Evolutionary conservation across 2,329 filamentous ascomycete genomes (phyloP).

Genomic region (Calonectria ilicicola): DNA sequence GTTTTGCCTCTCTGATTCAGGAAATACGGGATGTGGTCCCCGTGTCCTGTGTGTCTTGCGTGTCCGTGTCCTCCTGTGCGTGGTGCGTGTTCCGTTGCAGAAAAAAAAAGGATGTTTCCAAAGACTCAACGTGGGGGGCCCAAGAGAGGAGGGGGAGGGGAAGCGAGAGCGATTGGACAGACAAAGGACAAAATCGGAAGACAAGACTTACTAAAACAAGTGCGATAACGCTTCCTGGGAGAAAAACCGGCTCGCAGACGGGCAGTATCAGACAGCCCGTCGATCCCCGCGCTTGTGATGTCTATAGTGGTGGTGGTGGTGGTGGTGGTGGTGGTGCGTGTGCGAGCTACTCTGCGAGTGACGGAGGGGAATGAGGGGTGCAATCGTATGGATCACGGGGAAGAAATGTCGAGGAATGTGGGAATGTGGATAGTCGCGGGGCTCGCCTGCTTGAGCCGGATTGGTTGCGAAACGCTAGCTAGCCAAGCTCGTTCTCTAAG

Average conservation of each 20-base stretch:
- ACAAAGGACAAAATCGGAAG: background rate
- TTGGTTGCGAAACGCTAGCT: conserved; percentile 6
- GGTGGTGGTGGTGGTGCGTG: background rate
- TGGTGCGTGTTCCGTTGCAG: conserved; percentile 5
- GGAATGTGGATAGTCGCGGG: conserved; percentile 3
- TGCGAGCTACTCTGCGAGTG: background rate
- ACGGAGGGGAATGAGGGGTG: conserved; percentile 5
- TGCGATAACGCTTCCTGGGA: background rate
- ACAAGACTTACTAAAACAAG: background rate
- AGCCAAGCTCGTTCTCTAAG: background rate
- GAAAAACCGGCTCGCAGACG: background rate
- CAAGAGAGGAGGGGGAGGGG: background rate
- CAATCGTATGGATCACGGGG: conserved; percentile 3
- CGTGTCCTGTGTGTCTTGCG: conserved; percentile 7
- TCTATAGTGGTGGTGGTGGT: background rate
- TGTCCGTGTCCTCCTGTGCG: conserved; percentile 4
- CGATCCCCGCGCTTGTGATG: conserved; percentile 8
- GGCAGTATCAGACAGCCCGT: background rate
- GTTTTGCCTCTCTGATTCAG: background rate
- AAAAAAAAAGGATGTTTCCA: conserved; percentile 1
- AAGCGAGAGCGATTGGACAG: background rate
- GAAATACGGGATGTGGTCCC: background rate
- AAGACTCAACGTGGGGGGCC: background rate
- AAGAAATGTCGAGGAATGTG: conserved; percentile 9
- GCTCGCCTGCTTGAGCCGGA: conserved; percentile 4